A percentile compares a stretch with the other conserved stretches of the same genome.
Evolutionary conservation across 768 basidiomycete species (phyloP).

Genomic region (Tylopilus rubrobrunneus): DNA sequence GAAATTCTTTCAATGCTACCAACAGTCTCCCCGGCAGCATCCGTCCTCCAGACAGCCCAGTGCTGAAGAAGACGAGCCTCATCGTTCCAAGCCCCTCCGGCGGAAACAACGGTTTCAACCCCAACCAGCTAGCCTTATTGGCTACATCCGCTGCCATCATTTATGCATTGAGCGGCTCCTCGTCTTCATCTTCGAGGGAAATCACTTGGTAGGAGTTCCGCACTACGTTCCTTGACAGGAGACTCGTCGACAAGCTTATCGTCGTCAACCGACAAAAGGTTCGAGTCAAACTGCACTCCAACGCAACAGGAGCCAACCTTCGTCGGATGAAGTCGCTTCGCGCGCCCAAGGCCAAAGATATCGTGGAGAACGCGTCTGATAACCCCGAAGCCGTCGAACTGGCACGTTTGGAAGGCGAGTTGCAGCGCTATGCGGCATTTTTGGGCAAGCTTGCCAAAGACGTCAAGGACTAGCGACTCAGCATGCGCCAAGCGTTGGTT

Average conservation of each 20-base stretch:
- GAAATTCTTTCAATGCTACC: conserved; percentile 73
- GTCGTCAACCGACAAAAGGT: conserved; percentile 91
- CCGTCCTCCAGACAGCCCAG: conserved; percentile 27
- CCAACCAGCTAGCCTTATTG: conserved; percentile 55
- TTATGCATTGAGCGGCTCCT: conserved; percentile 52
- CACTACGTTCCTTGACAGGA: conserved; percentile 94
- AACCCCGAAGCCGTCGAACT: conserved; percentile 48
- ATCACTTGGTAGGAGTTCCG: conserved; percentile 99
- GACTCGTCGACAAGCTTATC: conserved; percentile 88
- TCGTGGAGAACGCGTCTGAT: conserved; percentile 26
- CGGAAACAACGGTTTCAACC: conserved; percentile 47
- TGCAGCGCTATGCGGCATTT: conserved; percentile 55
- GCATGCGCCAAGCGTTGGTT: conserved; percentile 45
- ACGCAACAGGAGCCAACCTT: conserved; percentile 75
- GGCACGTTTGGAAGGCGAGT: conserved; percentile 49
- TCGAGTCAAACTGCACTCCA: conserved; percentile 88
- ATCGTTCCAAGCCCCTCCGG: conserved; percentile 44
- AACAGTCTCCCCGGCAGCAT: conserved; percentile 35
- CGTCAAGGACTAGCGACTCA: conserved; percentile 60
- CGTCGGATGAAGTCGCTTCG: conserved; percentile 53
- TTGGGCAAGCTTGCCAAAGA: conserved; percentile 58
- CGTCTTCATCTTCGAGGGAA: conserved; percentile 62
- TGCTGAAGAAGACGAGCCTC: conserved; percentile 27
- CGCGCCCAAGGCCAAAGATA: conserved; percentile 31
- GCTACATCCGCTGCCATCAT: conserved; percentile 59